A percentile compares a stretch with the other conserved stretches of the same genome.
Conservation (phyloP, 1,139 yeast species). For the Suhomyces terraborum region DNA sequence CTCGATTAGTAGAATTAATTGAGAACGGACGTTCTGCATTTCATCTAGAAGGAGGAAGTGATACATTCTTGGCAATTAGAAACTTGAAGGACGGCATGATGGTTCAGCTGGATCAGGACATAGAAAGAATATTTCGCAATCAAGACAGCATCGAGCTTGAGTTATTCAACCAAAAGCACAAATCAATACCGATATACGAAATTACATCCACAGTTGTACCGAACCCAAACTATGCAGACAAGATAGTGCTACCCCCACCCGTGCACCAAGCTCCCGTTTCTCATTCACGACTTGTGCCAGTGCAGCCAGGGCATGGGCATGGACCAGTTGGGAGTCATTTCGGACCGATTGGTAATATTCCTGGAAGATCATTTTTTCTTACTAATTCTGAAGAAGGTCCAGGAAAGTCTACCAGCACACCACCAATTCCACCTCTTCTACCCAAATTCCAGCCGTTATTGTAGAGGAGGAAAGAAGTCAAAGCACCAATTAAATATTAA, state of each 20-base stretch:
- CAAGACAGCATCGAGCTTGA: slow-evolving; percentile 37
- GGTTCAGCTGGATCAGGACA: slow-evolving; percentile 35
- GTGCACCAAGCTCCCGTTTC: slow-evolving; percentile 20
- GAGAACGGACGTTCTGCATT: slow-evolving; percentile 75
- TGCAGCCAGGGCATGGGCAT: not conserved
- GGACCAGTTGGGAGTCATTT: not conserved
- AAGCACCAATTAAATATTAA: too few species aligned
- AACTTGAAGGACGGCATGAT: slow-evolving; percentile 24
- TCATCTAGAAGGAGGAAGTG: slow-evolving; percentile 25
- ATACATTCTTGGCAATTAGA: slow-evolving; percentile 18
- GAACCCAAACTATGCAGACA: slow-evolving; percentile 25
- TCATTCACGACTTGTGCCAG: slow-evolving; percentile 9
- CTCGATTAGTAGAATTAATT: slow-evolving; percentile 63
- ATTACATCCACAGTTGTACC: slow-evolving; percentile 36
- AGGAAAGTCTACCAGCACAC: slow-evolving; percentile 21
- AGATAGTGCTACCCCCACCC: slow-evolving; percentile 39
- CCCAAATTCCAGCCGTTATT: slow-evolving; percentile 44
- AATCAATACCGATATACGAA: slow-evolving; percentile 40
- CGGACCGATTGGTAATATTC: not conserved
- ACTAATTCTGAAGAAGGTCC: slow-evolving; percentile 26
- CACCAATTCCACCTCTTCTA: slow-evolving; percentile 32
- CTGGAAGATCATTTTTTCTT: slow-evolving; percentile 22
- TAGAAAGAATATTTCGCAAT: slow-evolving; percentile 37
- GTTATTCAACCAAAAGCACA: slow-evolving; percentile 34
- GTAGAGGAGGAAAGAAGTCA: too few species aligned